phyloP scores from a whole-genome alignment of 495 filamentous ascomycete genomes.

The Penicillium flavigenum region DNA sequence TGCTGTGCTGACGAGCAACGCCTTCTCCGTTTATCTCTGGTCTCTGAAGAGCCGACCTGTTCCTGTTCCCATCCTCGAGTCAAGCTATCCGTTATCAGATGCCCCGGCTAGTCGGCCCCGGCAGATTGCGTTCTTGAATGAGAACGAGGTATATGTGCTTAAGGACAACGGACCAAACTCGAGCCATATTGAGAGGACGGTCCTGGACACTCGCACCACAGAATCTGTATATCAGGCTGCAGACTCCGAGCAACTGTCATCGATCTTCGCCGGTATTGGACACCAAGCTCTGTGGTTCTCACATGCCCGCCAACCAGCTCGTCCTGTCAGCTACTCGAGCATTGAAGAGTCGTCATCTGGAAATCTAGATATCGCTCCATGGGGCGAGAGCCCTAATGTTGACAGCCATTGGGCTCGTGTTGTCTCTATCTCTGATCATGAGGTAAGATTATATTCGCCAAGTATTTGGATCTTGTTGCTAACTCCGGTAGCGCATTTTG shows the following conservation, averaged over 20 bases:
- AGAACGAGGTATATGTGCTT: conserved; percentile 47
- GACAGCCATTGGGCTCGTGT: conserved; percentile 45
- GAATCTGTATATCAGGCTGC: conserved; percentile 32
- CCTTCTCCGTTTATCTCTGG: conserved; percentile 66
- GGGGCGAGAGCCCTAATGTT: conserved; percentile 34
- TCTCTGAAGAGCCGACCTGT: conserved; percentile 51
- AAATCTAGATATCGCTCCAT: conserved; percentile 25
- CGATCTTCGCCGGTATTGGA: conserved; percentile 40
- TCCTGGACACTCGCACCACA: conserved; percentile 39
- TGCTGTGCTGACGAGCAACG: conserved; percentile 64
- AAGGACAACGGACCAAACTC: conserved; percentile 35
- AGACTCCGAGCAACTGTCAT: conserved; percentile 40
- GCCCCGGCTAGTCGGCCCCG: conserved; percentile 34
- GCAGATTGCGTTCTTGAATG: conserved; percentile 45
- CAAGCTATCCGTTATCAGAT: conserved; percentile 47
- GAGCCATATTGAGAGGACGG: conserved; percentile 39
- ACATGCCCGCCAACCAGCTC: conserved; percentile 27
- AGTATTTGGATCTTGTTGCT: conserved; percentile 9
- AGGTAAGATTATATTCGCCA: conserved; percentile 26
- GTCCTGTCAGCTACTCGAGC: conserved; percentile 34
- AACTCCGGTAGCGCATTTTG: conserved; percentile 36
- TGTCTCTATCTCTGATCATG: conserved; percentile 39
- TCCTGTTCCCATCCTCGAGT: conserved; percentile 44
- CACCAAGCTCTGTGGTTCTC: conserved; percentile 48
- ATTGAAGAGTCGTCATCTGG: conserved; percentile 24